These are phyloP conservation scores for Monilinia vaccinii-corymbosi DNA, from an alignment of 2,329 filamentous ascomycete genomes.

Conservation along the genomic window DNA sequence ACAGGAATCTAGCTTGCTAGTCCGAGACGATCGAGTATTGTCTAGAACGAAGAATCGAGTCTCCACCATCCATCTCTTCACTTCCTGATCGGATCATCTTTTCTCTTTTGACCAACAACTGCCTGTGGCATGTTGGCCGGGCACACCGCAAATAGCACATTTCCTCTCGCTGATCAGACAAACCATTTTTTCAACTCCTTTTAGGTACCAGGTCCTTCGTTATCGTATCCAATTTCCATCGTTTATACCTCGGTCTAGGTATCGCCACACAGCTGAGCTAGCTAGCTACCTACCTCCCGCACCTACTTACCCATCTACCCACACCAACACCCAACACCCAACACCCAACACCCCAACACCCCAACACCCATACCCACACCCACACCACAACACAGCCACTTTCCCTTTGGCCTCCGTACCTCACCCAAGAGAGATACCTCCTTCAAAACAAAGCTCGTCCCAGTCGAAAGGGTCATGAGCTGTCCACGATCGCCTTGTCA, in stretches of 20 bases:
- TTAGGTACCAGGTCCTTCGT: not conserved
- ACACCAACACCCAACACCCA: not conserved
- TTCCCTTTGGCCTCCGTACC: not conserved
- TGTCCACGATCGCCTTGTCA: constrained; percentile 18
- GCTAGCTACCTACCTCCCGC: not conserved
- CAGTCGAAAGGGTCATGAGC: constrained; percentile 10
- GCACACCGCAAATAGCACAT: constrained; percentile 5
- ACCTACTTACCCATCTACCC: too few species aligned
- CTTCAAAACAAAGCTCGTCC: not conserved
- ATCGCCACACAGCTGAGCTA: constrained; percentile 1
- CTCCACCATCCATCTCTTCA: constrained; percentile 7
- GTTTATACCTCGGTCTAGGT: constrained; percentile 3
- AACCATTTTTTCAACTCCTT: not conserved
- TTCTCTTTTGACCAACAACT: not conserved
- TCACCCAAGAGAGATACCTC: not conserved
- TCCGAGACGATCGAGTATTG: not conserved
- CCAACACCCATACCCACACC: too few species aligned
- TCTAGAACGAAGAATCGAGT: constrained; percentile 6
- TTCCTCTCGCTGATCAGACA: constrained; percentile 5
- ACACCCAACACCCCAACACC: too few species aligned
- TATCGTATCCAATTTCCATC: not conserved
- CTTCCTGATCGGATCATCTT: not conserved
- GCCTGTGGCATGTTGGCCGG: not conserved
- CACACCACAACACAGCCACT: not conserved
- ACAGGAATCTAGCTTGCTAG: not conserved